Conservation (phyloP, 2,329 filamentous ascomycete genomes). For the Capronia epimyces region DNA sequence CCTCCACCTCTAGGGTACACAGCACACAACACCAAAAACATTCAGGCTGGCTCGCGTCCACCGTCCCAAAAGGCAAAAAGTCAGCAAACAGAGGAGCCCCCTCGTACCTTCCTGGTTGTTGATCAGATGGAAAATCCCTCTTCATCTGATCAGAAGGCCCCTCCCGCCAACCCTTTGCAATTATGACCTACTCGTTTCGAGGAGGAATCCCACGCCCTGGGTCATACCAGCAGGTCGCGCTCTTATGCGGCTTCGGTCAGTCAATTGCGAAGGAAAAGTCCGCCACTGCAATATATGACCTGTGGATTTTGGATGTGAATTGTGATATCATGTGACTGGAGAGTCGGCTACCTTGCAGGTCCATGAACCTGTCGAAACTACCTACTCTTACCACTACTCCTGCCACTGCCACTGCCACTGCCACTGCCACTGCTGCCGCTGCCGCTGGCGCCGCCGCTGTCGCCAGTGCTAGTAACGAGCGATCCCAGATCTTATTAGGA, state of each 20-base stretch:
- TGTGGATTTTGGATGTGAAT: background rate
- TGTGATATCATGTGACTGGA: background rate
- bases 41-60: background rate
- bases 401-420: background rate
- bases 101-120: background rate
- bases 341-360: too few relatives aligned
- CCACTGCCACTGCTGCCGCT: constrained; percentile 9
- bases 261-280: background rate
- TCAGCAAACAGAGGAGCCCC: background rate
- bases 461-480: too few relatives aligned
- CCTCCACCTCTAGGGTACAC: background rate
- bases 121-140: background rate
- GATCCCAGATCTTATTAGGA: too few relatives aligned
- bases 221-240: background rate
- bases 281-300: background rate
- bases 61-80: background rate
- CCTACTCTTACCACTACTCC: background rate
- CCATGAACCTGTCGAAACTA: too few relatives aligned
- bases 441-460: too few relatives aligned
- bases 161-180: background rate
- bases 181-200: background rate
- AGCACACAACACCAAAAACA: background rate
- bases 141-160: background rate
- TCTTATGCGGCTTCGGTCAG: background rate
- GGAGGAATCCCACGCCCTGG: background rate